These are phyloP conservation scores for Pseudoscleropodium purum DNA, from an alignment of 225 moss, liverwort and hornwort species.

Conservation along the genomic window DNA sequence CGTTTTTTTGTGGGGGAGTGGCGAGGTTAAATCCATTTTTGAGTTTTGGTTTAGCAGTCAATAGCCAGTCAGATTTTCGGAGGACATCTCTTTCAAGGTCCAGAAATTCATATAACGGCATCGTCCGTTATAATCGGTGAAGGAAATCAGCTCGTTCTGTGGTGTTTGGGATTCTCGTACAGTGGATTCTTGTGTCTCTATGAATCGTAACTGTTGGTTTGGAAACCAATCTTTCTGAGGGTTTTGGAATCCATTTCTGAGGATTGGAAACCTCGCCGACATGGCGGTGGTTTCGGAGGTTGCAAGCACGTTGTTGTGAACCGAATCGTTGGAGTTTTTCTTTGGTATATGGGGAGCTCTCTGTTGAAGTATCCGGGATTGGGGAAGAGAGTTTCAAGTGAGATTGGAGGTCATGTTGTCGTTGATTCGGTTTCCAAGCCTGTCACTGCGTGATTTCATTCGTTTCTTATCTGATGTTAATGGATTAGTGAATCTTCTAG, in stretches of 20 bases:
- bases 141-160: background rate
- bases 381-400: background rate
- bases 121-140: background rate
- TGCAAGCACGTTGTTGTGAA: background rate
- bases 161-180: background rate
- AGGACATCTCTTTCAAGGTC: background rate
- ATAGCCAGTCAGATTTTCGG: background rate
- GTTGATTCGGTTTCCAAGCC: background rate
- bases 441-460: background rate
- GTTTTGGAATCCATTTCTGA: background rate
- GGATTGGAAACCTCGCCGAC: background rate
- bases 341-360: background rate
- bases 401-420: background rate
- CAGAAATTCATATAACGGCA: background rate
- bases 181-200: background rate
- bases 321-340: background rate
- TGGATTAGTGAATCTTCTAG: no score
- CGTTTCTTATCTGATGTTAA: no score
- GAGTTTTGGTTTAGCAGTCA: background rate
- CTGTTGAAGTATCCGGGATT: background rate
- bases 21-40: background rate
- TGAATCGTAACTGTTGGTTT: background rate
- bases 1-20: background rate
- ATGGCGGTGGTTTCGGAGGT: background rate
- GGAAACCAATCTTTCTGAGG: background rate